phyloP scores from a whole-genome alignment of 2,329 filamentous ascomycete genomes.

The Gaeumannomyces tritici region DNA sequence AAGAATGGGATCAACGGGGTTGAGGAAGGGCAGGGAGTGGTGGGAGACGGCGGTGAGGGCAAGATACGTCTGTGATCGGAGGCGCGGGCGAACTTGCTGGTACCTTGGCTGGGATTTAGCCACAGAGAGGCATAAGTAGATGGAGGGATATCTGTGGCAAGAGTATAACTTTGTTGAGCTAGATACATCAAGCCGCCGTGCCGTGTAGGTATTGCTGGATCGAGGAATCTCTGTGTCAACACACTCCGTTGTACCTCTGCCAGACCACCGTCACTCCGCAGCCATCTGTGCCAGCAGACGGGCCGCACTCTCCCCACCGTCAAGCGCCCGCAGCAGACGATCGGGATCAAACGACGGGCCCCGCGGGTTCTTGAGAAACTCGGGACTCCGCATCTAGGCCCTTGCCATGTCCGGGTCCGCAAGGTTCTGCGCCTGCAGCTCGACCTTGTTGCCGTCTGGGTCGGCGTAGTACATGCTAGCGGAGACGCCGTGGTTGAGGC shows the following conservation, averaged over 20 bases:
- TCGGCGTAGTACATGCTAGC: conserved; percentile 37
- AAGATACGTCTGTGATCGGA: neutral
- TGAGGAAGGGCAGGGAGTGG: too few species aligned
- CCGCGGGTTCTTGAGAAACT: conserved; percentile 30
- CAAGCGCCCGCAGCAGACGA: conserved; percentile 21
- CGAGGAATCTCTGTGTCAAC: too few species aligned
- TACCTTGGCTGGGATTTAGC: neutral
- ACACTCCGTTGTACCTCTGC: neutral
- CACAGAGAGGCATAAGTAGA: neutral
- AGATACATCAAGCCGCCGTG: too few species aligned
- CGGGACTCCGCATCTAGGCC: conserved; percentile 25
- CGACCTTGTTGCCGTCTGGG: conserved; percentile 36
- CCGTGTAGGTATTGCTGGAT: too few species aligned
- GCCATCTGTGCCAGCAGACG: conserved; percentile 11
- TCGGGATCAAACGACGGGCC: conserved; percentile 34
- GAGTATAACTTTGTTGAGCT: too few species aligned
- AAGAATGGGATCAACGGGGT: neutral
- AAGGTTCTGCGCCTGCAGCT: conserved; percentile 35
- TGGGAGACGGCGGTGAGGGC: neutral
- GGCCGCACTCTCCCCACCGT: conserved; percentile 14
- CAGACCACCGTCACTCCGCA: neutral
- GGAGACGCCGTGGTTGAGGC: conserved; percentile 36
- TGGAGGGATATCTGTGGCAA: too few species aligned
- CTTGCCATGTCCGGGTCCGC: conserved; percentile 23
- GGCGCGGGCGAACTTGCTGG: too few species aligned